Base-by-base conservation (phyloP, 2,329 filamentous ascomycete species). In the Whalleya microplaca region DNA sequence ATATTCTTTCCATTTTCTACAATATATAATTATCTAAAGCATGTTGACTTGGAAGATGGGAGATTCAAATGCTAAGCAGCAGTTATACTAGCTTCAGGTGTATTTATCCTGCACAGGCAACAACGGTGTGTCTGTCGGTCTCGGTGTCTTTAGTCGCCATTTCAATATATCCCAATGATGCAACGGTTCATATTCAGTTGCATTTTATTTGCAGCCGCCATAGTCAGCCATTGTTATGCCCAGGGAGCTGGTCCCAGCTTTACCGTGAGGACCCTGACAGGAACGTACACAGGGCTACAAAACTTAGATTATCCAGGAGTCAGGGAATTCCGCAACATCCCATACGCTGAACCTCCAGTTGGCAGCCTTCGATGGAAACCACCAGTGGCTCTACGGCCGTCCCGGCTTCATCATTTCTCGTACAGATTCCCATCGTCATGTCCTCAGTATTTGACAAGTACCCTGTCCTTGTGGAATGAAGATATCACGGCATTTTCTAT, bases 301-400 rank as follows among this genome's bases (percentile, higher is more conserved):
- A 65, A 63, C 27, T 42, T 32, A 21, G 56, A 59, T 40, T 65
- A 63, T 37, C 53, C 53, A 16, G 61, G 56, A 5, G 66, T 71
- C 5, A 66, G 65, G 19, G 66, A 68, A 41, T 69, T 71, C 55
- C 67, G 73, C 16, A 73, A 71, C 21, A 71, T 87, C 7, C 84
- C 83, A 0, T 87, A 81, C 64, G 84, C 83, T 2, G 77, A 82
- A 54, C 79, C 84, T 27, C 84, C 84, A 0, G 71, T 82, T 19
- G 80, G 78, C 0, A 69, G 78, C 52, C 73, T 85, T 45, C 77
- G 84, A 9, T 76, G 74, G 62, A 67, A 70, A 41, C 71, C 75
- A 0, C 71, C 74, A 2, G 68, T 72, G 21, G 56, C 69, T 14
- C 68, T 66, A 41, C 56, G 56, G 8, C 53, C 60, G 1, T 64